Conservation (phyloP, 148 eudicot genomes). For the Rhododendron vialii region DNA sequence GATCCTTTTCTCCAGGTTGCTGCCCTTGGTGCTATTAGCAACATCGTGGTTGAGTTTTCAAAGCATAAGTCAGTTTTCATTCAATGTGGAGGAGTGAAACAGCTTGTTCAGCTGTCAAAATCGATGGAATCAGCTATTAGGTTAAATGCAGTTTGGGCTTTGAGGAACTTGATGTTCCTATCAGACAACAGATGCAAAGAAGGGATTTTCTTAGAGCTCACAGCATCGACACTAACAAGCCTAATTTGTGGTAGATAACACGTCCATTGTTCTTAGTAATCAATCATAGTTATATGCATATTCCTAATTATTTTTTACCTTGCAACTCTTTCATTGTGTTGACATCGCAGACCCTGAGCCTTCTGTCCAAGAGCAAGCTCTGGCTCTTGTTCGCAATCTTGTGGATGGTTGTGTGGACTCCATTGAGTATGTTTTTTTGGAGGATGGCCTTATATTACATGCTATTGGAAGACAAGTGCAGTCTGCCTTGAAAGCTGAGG, state of each 20-base stretch:
- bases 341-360: constrained; percentile 66
- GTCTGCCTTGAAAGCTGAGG: constrained; percentile 48
- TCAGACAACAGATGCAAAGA: constrained; percentile 62
- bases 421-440: constrained; percentile 56
- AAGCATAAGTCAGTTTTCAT: constrained; percentile 55
- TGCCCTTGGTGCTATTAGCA: constrained; percentile 75
- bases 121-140: constrained; percentile 81
- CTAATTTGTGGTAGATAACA: constrained; percentile 63
- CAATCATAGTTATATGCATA: neutral
- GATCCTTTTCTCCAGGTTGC: constrained; percentile 59
- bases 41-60: constrained; percentile 78
- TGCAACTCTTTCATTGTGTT: neutral
- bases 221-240: constrained; percentile 63
- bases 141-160: constrained; percentile 73
- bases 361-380: constrained; percentile 90
- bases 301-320: neutral
- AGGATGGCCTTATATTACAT: constrained; percentile 58
- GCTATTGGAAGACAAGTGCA: constrained; percentile 68
- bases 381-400: constrained; percentile 75
- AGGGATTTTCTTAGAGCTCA: constrained; percentile 54
- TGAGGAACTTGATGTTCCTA: constrained; percentile 72
- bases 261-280: neutral
- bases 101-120: constrained; percentile 80
- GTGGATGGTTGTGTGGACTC: constrained; percentile 70
- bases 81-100: constrained; percentile 70